These are phyloP conservation scores for Tricholoma bakamatsutake DNA, from an alignment of 768 basidiomycete genomes.

Conservation along the genomic window DNA sequence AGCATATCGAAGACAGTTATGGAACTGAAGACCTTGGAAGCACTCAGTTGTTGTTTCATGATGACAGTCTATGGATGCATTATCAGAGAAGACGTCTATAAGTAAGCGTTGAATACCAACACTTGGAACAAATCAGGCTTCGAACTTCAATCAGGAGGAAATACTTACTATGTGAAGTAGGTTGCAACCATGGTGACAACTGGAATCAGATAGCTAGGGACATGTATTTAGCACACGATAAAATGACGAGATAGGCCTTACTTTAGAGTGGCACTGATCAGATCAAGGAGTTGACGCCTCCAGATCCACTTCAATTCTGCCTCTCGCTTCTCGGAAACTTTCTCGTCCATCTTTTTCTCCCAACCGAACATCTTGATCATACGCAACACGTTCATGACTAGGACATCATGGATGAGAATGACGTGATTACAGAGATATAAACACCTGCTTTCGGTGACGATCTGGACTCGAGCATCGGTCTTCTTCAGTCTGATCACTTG, in stretches of 20 bases:
- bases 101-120: conserved; percentile 5
- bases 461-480: conserved; percentile 54
- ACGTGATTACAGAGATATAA: conserved; percentile 12
- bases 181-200: conserved; percentile 61
- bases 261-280: conserved; percentile 41
- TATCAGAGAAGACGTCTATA: not conserved
- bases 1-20: conserved; percentile 61
- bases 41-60: conserved; percentile 34
- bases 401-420: conserved; percentile 16
- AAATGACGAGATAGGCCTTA: conserved; percentile 18
- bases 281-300: conserved; percentile 44
- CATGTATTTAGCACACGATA: not conserved
- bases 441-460: conserved; percentile 50
- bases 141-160: not conserved
- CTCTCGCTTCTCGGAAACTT: conserved; percentile 51
- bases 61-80: conserved; percentile 27
- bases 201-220: conserved; percentile 50
- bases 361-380: conserved; percentile 73
- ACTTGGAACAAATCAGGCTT: not conserved
- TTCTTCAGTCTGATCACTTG: conserved; percentile 48
- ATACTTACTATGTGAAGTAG: conserved; percentile 50
- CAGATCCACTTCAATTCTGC: conserved; percentile 53
- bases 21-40: conserved; percentile 44
- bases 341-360: conserved; percentile 49
- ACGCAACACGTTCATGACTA: conserved; percentile 51